Evolutionary conservation across 495 filamentous ascomycete genomes (phyloP), one percentile per base, ranked within the genome.

Genomic region (Tuber indicum): DNA sequence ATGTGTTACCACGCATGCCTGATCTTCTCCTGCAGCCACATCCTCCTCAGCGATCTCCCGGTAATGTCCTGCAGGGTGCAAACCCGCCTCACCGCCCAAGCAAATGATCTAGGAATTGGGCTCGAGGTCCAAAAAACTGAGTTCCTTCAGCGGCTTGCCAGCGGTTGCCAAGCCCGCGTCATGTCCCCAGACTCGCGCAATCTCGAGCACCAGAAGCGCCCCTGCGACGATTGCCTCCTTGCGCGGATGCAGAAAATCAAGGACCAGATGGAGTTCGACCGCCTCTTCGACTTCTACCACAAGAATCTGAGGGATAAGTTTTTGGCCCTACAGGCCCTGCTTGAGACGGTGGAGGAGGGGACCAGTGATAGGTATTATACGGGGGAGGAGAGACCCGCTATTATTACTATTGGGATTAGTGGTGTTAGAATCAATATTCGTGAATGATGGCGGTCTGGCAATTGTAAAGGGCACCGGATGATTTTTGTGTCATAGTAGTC

Each of bases 191-290:
- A 62, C 52, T 62, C 52, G 0, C 52, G n/a, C 52, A 62, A 62
- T 62, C 52, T 62, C 9, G n/a, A 62, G n/a, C 52, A 62, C n/a
- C 52, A 62, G 52, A 62, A 26, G 52, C 52, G 52, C n/a, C 52
- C 52, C 23, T 62, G 52, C n/a, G 52, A 62, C n/a, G 52, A 62
- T 62, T 62, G 52, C 52, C 8, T 62, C n/a, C 52, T 62, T 9
- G n/a, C 23, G 9, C 52, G 52, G 2, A 62, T 62, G 52, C 23
- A 62, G n/a, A 26, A 62, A 10, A 62, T 62, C n/a, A 62, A 26
- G n/a, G n/a, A 62, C 10, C 52, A 62, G 52, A 62, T 62, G 52
- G 52, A 62, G 10, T 62, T 62, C 5, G 52, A 62, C 23, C 52
- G 52, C n/a, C 52, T 62, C 52, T 62, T 62, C 52, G 52, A 32